Percentiles rank a stretch among this genome's conserved stretches.
Evolutionary conservation across 2,329 filamentous ascomycete genomes (phyloP).

Genomic region (Apiospora arundinis): DNA sequence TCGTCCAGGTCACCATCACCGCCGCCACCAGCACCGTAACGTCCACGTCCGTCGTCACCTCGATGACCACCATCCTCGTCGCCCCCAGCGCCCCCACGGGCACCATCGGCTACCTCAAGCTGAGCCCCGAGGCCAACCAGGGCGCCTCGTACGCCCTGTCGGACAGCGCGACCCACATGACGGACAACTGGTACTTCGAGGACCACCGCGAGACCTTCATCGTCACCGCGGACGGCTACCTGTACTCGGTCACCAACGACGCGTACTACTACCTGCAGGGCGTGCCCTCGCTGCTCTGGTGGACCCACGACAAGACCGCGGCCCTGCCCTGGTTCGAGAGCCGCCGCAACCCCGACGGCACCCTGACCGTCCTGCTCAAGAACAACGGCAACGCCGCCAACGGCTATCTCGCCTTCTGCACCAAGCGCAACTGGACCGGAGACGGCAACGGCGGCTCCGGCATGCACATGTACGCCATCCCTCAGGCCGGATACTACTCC

Average conservation of each 20-base stretch:
- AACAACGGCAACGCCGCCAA: not conserved
- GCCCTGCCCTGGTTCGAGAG: conserved; percentile 5
- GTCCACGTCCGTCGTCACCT: not conserved
- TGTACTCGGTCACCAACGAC: conserved; percentile 16
- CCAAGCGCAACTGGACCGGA: not conserved
- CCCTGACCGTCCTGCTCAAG: conserved; percentile 9
- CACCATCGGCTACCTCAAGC: conserved; percentile 3
- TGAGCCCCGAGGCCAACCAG: not conserved
- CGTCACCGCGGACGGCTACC: conserved; percentile 5
- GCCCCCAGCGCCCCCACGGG: conserved; percentile 10
- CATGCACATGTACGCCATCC: conserved; percentile 11
- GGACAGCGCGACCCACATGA: not conserved
- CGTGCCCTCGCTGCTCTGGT: not conserved
- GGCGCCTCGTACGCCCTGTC: conserved; percentile 1
- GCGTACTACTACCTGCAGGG: conserved; percentile 7
- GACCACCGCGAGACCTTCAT: conserved; percentile 15
- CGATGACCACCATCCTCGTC: conserved; percentile 13
- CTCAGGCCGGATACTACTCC: not conserved
- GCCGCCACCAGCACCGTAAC: conserved; percentile 3
- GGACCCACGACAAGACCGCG: not conserved
- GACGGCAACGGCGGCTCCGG: conserved; percentile 13
- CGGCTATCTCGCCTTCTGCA: not conserved
- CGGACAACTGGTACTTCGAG: conserved; percentile 11
- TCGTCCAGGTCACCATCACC: conserved; percentile 15
- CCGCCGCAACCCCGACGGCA: not conserved